Evolutionary conservation across 345 rosid genomes (phyloP).

Genomic region (Salix purpurea): DNA sequence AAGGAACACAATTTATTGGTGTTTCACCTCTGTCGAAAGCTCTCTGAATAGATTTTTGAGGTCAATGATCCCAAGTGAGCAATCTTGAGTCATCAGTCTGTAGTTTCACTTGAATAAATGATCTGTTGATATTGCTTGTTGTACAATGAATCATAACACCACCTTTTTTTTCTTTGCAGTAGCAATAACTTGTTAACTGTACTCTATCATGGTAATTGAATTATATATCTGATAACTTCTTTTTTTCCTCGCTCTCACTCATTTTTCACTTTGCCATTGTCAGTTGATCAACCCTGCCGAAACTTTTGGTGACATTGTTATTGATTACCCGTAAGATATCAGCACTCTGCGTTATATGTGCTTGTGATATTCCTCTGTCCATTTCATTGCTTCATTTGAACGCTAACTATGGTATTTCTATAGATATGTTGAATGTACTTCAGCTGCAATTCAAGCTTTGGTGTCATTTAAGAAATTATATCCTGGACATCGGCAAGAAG

Average conservation of each 20-base stretch:
- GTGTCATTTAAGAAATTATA: slow-evolving; percentile 53
- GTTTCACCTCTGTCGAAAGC: not conserved
- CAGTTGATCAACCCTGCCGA: slow-evolving; percentile 96
- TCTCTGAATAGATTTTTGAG: not conserved
- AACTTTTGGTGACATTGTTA: slow-evolving; percentile 96
- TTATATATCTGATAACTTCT: not conserved
- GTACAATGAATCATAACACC: not conserved
- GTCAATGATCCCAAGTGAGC: not conserved
- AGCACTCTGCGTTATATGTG: slow-evolving; percentile 12
- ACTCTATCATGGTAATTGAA: not conserved
- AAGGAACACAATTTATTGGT: not conserved
- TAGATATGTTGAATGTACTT: slow-evolving; percentile 92
- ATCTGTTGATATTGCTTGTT: not conserved
- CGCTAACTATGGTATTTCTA: not conserved
- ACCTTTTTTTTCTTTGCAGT: not conserved
- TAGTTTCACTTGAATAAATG: not conserved
- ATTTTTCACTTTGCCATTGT: not conserved
- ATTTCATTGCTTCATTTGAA: not conserved
- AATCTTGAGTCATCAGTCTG: not conserved
- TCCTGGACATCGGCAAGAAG: slow-evolving; percentile 74
- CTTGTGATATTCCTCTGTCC: not conserved
- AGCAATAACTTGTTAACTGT: not conserved
- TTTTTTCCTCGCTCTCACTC: not conserved
- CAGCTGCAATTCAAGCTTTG: slow-evolving; percentile 90
- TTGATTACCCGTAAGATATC: slow-evolving; percentile 86